phyloP scores from a whole-genome alignment of 345 rosid genomes.

The Conringia planisiliqua region DNA sequence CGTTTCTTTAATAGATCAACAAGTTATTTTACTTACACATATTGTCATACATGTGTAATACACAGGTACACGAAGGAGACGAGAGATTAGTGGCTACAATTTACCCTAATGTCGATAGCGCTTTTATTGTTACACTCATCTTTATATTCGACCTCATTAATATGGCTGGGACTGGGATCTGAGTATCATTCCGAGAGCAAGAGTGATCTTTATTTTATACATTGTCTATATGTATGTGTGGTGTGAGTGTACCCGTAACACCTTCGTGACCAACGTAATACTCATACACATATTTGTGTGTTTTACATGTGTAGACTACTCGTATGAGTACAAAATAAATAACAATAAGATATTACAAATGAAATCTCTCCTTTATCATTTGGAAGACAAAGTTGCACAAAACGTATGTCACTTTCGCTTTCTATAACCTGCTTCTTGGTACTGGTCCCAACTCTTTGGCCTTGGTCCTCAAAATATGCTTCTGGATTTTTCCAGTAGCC shows the following conservation, averaged over 20 bases:
- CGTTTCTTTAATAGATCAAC: not conserved
- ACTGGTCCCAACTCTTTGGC: conserved; percentile 76
- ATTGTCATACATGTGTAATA: not conserved
- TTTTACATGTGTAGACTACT: not conserved
- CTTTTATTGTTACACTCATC: conserved; percentile 34
- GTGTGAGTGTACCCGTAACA: not conserved
- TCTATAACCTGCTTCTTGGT: conserved; percentile 57
- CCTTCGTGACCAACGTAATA: not conserved
- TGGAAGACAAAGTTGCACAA: not conserved
- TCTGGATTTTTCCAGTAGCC: conserved; percentile 93
- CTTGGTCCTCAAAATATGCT: conserved; percentile 66
- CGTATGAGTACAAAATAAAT: not conserved
- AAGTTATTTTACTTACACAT: not conserved
- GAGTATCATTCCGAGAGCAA: not conserved
- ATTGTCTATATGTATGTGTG: not conserved
- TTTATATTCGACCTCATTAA: conserved; percentile 35
- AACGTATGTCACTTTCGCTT: conserved; percentile 1
- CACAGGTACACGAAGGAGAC: conserved; percentile 31
- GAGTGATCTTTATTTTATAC: not conserved
- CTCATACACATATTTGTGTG: not conserved
- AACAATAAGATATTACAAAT: not conserved
- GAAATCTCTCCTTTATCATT: not conserved
- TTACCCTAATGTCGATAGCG: conserved; percentile 31
- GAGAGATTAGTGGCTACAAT: conserved; percentile 29
- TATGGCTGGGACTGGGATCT: conserved; percentile 12